Conservation (phyloP, 176 grass and related monocot species). For the barley (Hordeum vulgare) region MorexV3_pseudomolecules_assembly NC_058522.1:381382877-381383376, state of each 20-base stretch:
- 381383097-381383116: slow-evolving; percentile 94
- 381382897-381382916: background rate
- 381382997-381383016: slow-evolving; percentile 1
- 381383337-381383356: slow-evolving; percentile 30
- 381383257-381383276: slow-evolving; percentile 21
- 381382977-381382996: background rate
- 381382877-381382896: background rate
- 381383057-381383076: slow-evolving; percentile 93
- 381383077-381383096: slow-evolving; percentile 79
- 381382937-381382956: background rate
- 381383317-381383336: slow-evolving; percentile 39
- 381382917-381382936: background rate
- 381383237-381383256: slow-evolving; percentile 42
- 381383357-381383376: slow-evolving; percentile 62
- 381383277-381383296: slow-evolving; percentile 17
- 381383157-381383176: slow-evolving; percentile 39
- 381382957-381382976: background rate
- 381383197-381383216: slow-evolving; percentile 37
- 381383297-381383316: slow-evolving; percentile 32
- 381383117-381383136: slow-evolving; percentile 45
- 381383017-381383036: slow-evolving; percentile 96
- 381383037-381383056: slow-evolving; percentile 85
- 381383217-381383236: slow-evolving; percentile 32
- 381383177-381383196: slow-evolving; percentile 38
- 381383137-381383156: slow-evolving; percentile 42